Base-by-base conservation (phyloP, 2,329 filamentous ascomycete genomes). In the Hortaea sp. region DNA sequence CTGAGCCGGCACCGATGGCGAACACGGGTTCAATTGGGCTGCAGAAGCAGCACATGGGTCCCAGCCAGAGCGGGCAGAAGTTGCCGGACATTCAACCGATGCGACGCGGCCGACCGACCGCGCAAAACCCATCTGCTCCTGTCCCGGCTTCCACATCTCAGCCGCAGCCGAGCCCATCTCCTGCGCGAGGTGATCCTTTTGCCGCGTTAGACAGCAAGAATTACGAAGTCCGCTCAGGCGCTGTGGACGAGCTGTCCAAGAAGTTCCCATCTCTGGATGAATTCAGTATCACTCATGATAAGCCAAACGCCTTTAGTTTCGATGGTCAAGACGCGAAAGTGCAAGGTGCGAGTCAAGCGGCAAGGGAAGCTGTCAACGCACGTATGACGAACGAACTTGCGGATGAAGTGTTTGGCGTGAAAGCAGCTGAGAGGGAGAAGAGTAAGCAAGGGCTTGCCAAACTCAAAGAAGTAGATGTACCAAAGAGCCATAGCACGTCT, bases 61-160 rank as follows among this genome's bases (percentile, higher is more conserved):
- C 84, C 2, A 70, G 79, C 28, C 79, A 84, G 46, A 77, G 84
- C 54, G 78, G 84, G 45, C 79, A 84, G 55, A 71, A 76, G 6
- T 81, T 97, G 45, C 92, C 92, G 6, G 88, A 95, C 27, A 88
- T 98, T 51, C 82, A 85, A 34, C 92, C 90, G 0, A 97, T 97
- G 92, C 79, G 92, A 50, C 78, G 92, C 68, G 92, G 92, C 4
- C 76, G 88, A 50, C 85, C 88, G 20, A 73, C 74, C 4, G 75
- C 69, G 12, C 71, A 73, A 48, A 64, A 68, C 27, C 70, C 71
- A 47, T 61, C 66, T 42, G 42, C 51, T 4, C 54, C 57, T 56
- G 66, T 52, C 67, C 63, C 64, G 69, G 66, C 56, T 49, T 20
- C 20, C 20, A 20, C 20, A 20, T 20, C 20, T 20, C 20, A 20